Evolutionary conservation across 1,139 yeast species (phyloP).

Genomic region (Candida sp.): DNA sequence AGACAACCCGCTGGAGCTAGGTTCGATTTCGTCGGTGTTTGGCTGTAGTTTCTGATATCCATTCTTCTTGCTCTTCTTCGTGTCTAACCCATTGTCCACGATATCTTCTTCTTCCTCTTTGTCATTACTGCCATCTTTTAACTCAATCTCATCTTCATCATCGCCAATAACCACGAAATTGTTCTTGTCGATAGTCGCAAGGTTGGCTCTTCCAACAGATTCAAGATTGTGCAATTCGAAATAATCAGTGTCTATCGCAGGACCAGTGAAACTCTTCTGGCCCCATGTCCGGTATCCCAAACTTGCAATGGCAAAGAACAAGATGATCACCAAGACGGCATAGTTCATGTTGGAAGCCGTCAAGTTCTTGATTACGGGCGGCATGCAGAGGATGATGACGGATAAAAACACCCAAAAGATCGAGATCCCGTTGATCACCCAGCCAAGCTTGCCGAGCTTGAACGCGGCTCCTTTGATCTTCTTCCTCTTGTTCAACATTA

Average conservation of each 20-base stretch:
- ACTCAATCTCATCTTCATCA: slow-evolving; percentile 10
- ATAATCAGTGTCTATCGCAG: slow-evolving; percentile 58
- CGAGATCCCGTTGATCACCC: slow-evolving; percentile 63
- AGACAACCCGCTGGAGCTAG: slow-evolving; percentile 5
- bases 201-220: slow-evolving; percentile 13
- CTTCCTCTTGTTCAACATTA: slow-evolving; percentile 62
- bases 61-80: slow-evolving; percentile 7
- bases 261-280: slow-evolving; percentile 61
- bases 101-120: slow-evolving; percentile 15
- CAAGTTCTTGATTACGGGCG: slow-evolving; percentile 68
- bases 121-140: slow-evolving; percentile 8
- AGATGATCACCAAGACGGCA: slow-evolving; percentile 62
- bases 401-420: slow-evolving; percentile 66
- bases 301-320: slow-evolving; percentile 53
- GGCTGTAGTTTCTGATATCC: slow-evolving; percentile 10
- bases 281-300: slow-evolving; percentile 67
- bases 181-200: slow-evolving; percentile 1
- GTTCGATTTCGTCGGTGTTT: not conserved
- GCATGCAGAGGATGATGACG: slow-evolving; percentile 69
- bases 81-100: slow-evolving; percentile 6
- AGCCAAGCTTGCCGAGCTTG: slow-evolving; percentile 67
- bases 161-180: slow-evolving; percentile 19
- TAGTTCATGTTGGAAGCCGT: slow-evolving; percentile 73
- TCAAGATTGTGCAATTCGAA: slow-evolving; percentile 41
- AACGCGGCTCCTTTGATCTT: slow-evolving; percentile 76